phyloP scores from a whole-genome alignment of 805 yeast genomes.

The Myxozyma neglecta region DNA sequence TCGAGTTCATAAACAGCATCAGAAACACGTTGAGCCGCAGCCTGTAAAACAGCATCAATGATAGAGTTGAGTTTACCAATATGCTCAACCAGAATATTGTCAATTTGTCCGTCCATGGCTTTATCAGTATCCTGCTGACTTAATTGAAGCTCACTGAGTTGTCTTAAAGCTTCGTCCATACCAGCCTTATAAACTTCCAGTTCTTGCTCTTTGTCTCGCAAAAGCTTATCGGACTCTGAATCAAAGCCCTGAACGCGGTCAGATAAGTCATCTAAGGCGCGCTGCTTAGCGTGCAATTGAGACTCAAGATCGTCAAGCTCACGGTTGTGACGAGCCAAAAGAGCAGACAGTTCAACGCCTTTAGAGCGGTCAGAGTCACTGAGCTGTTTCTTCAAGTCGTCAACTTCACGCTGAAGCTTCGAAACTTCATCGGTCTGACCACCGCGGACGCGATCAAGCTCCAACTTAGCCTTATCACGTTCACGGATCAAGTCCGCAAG shows the following conservation, averaged over 20 bases:
- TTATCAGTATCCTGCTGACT: conserved; percentile 50
- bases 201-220: conserved; percentile 73
- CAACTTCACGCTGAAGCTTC: conserved; percentile 60
- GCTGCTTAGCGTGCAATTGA: conserved; percentile 41
- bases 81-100: conserved; percentile 51
- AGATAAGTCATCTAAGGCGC: conserved; percentile 37
- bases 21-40: conserved; percentile 72
- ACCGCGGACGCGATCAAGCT: conserved; percentile 63
- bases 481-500: conserved; percentile 86
- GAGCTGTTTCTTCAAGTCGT: conserved; percentile 59
- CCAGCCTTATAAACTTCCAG: conserved; percentile 68
- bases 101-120: conserved; percentile 60
- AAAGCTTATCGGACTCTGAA: conserved; percentile 45
- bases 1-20: conserved; percentile 66
- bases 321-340: conserved; percentile 60
- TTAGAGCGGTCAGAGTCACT: conserved; percentile 62
- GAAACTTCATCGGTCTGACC: conserved; percentile 66
- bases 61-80: conserved; percentile 54
- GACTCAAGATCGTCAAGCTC: conserved; percentile 57
- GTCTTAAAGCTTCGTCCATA: conserved; percentile 67
- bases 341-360: conserved; percentile 59
- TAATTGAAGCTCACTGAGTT: conserved; percentile 51
- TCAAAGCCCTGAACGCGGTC: conserved; percentile 36
- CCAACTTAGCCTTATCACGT: conserved; percentile 84
- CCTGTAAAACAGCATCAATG: conserved; percentile 65